Conservation (phyloP, 495 filamentous ascomycete genomes). For the Oidiodendron maius region DNA sequence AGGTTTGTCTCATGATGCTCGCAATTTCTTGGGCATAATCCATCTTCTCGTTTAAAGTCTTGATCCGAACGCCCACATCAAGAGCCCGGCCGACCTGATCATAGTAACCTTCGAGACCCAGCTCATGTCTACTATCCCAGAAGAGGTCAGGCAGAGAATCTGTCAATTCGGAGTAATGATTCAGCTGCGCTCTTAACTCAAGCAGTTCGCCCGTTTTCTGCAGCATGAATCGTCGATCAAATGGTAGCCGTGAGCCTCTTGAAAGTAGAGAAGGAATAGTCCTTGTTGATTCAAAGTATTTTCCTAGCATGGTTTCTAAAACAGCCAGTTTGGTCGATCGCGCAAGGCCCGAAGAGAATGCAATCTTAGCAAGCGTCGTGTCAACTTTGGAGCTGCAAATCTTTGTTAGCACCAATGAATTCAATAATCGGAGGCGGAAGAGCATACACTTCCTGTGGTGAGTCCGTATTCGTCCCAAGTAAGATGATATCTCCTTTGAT, state of each 20-base stretch:
- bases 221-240: conserved; percentile 72
- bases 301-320: conserved; percentile 72
- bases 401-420: no score
- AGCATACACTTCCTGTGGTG: conserved; percentile 20
- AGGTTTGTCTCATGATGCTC: conserved; percentile 75
- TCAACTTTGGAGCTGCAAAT: conserved; percentile 48
- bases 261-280: conserved; percentile 72
- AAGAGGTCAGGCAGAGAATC: conserved; percentile 94
- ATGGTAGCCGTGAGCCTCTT: conserved; percentile 57
- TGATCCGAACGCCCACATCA: conserved; percentile 90
- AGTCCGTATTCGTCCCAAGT: conserved; percentile 61
- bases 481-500: conserved; percentile 88
- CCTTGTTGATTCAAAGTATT: conserved; percentile 80
- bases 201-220: conserved; percentile 93
- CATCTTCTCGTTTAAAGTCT: conserved; percentile 90
- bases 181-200: conserved; percentile 82
- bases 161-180: conserved; percentile 94
- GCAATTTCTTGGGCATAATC: conserved; percentile 97
- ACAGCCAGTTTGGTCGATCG: conserved; percentile 95
- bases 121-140: conserved; percentile 87
- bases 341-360: conserved; percentile 93
- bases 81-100: conserved; percentile 85
- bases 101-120: conserved; percentile 83
- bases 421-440: no score
- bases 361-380: conserved; percentile 85